A percentile compares a stretch with the other conserved stretches of the same genome.
Conservation (phyloP, 2,329 filamentous ascomycete genomes). For the Pezicula rhizophila region DNA sequence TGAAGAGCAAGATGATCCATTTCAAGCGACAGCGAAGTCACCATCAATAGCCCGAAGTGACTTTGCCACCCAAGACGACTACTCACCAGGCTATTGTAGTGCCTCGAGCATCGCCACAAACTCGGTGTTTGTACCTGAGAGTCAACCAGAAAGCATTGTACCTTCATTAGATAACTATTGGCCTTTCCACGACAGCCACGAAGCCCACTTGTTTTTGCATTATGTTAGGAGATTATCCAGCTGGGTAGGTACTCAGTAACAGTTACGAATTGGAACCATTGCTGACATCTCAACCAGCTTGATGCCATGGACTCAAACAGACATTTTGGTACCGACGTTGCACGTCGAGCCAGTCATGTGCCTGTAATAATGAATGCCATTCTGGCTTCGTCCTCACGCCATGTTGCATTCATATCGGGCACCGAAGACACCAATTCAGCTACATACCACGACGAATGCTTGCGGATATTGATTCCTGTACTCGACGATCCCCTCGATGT, state of each 20-base stretch:
- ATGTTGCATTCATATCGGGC: conserved; percentile 22
- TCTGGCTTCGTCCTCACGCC: conserved; percentile 7
- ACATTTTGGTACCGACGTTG: conserved; percentile 22
- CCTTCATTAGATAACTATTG: background rate
- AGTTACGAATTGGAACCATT: background rate
- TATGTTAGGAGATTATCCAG: background rate
- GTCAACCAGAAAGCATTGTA: background rate
- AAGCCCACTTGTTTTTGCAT: background rate
- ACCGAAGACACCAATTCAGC: conserved; percentile 16
- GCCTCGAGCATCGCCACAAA: background rate
- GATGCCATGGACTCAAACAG: conserved; percentile 35
- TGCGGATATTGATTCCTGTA: conserved; percentile 32
- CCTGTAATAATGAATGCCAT: background rate
- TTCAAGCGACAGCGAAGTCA: background rate
- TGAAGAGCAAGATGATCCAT: background rate
- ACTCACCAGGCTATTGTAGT: background rate
- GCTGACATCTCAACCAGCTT: conserved; percentile 22
- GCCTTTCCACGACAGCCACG: background rate
- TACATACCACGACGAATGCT: conserved; percentile 35
- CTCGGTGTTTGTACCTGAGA: background rate
- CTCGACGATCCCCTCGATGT: conserved; percentile 30
- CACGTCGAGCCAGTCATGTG: background rate
- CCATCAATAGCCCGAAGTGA: background rate
- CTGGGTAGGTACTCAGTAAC: background rate
- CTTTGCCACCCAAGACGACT: background rate